Conservation (phyloP, 2,329 filamentous ascomycete species). For the Albifimbria verrucaria region DNA sequence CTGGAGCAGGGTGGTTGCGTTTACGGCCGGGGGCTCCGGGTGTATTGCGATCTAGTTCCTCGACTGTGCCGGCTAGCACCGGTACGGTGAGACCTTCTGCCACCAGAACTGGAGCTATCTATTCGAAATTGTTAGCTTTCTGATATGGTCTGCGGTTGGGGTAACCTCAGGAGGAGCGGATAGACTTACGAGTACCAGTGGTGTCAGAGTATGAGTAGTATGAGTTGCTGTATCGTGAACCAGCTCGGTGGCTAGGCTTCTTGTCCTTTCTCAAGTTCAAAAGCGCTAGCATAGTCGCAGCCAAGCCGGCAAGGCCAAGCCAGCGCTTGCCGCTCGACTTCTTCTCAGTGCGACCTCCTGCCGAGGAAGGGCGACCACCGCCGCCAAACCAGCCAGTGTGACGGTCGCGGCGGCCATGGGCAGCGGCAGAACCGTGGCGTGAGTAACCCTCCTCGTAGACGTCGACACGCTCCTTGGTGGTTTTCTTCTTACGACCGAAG, state of each 20-base stretch:
- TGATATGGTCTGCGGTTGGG: conserved; percentile 3
- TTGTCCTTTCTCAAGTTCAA: conserved; percentile 54
- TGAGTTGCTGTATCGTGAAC: conserved; percentile 48
- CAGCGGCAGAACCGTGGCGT: conserved; percentile 39
- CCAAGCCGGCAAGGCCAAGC: conserved; percentile 49
- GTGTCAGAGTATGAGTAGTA: conserved; percentile 51
- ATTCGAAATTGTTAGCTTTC: conserved; percentile 17
- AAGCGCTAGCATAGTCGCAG: conserved; percentile 49
- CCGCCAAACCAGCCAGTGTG: conserved; percentile 57
- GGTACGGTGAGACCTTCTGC: conserved; percentile 36
- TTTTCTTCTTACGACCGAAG: conserved; percentile 56
- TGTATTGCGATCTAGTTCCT: conserved; percentile 27
- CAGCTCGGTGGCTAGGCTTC: conserved; percentile 34
- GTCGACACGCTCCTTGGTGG: conserved; percentile 55
- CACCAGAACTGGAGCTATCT: conserved; percentile 44
- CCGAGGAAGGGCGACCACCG: conserved; percentile 37
- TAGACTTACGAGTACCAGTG: conserved; percentile 49
- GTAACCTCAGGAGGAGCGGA: background rate
- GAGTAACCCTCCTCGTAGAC: conserved; percentile 62
- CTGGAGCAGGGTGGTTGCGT: background rate
- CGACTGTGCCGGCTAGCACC: conserved; percentile 29
- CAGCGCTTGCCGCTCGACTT: conserved; percentile 47
- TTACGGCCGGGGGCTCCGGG: conserved; percentile 11
- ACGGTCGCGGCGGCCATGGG: conserved; percentile 46
- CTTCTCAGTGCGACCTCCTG: conserved; percentile 47